phyloP scores from a whole-genome alignment of 31 red algal species.

The Endocladia muricata region DNA sequence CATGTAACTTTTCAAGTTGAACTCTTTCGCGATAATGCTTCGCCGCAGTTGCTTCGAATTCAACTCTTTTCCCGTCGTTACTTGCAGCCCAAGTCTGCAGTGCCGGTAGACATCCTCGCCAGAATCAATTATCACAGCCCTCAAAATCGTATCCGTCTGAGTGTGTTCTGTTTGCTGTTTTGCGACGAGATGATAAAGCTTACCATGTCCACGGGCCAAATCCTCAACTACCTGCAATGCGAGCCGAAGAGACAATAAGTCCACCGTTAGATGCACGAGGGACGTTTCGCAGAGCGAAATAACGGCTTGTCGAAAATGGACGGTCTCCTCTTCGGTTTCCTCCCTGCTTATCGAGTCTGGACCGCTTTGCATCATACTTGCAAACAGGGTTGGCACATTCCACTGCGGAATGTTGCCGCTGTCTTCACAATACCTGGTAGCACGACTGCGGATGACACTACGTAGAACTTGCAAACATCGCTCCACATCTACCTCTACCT shows the following conservation, averaged over 20 bases:
- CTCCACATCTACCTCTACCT: background rate
- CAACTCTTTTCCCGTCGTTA: background rate
- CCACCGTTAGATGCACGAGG: slow-evolving; percentile 12
- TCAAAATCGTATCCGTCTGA: background rate
- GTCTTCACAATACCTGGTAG: slow-evolving; percentile 12
- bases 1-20: background rate
- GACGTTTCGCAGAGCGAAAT: slow-evolving; percentile 12
- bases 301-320: background rate
- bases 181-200: background rate
- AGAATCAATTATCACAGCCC: background rate
- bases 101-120: background rate
- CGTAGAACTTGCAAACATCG: background rate
- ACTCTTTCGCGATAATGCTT: background rate
- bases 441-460: slow-evolving; percentile 7
- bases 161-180: background rate
- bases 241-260: slow-evolving; percentile 20
- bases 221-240: background rate
- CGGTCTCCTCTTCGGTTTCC: background rate
- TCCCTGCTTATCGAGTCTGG: background rate
- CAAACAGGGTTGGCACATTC: background rate
- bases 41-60: background rate
- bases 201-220: background rate
- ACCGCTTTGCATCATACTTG: background rate
- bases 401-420: slow-evolving; percentile 4
- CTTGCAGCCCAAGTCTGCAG: background rate